Evolutionary conservation across 805 yeast species (phyloP), one percentile per base, ranked within the genome.

Genomic region (Barnettozyma botsteinii): DNA sequence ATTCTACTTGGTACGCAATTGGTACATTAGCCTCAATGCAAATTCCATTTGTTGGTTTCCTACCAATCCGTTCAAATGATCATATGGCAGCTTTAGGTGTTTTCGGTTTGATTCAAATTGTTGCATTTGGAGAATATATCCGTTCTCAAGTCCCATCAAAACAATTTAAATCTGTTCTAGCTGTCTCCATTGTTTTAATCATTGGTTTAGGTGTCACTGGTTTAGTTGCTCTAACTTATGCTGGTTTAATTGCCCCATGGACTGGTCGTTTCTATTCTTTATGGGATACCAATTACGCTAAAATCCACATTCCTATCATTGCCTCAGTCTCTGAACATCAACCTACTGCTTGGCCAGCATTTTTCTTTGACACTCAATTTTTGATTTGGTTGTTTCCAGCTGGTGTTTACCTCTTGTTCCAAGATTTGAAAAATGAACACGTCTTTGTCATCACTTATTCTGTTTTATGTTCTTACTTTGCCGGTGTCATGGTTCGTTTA

Each of bases 341-440:
- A 72, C 99, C 99, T 44, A 91, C 98, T n/a, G 96, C 98, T 4
- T 93, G 99, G 99, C 95, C 98, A 10, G 79, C 97, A 11, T 94
- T 93, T 63, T 93, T 87, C 75, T 86, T 91, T 60, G 98, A 93
- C 62, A 81, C 93, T 37, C 85, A 80, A 55, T 77, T 91, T 72
- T 72, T 93, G 65, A 85, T 91, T 55, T 94, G 98, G 98, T 72
- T 93, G 52, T 93, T 93, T 85, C 98, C 99, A 38, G 97, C 89
- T 6, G 99, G 98, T 48, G 83, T 94, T 36, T 93, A 85, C 67
- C 65, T 93, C 50, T 73, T 91, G 52, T 85, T 93, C 75, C 85
- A 85, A 62, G 96, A 93, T 45, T 71, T 93, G 57, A 75, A 79
- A 40, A 85, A 93, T 60, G 97, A 89, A 67, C 96, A 91, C 51